These are phyloP conservation scores for Mucor sp. DNA, from an alignment of 371 early-diverging fungal species.

Conservation along the genomic window DNA sequence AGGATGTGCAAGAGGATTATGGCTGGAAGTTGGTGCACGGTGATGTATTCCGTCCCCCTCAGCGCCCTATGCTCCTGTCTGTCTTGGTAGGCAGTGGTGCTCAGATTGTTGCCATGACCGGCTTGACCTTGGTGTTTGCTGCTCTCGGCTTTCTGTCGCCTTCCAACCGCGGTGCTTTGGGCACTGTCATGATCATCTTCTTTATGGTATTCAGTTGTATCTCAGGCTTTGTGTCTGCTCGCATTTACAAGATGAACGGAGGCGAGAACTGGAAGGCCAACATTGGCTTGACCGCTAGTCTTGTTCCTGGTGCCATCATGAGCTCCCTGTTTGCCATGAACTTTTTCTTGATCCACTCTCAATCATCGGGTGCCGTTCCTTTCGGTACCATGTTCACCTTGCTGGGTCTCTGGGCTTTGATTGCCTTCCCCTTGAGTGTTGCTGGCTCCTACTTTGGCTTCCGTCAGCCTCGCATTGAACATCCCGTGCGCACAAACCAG, in stretches of 20 bases:
- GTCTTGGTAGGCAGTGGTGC: constrained; percentile 91
- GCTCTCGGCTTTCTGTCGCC: constrained; percentile 97
- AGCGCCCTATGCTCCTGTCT: constrained; percentile 75
- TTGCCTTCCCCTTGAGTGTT: constrained; percentile 87
- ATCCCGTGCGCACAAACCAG: constrained; percentile 92
- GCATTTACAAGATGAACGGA: constrained; percentile 92
- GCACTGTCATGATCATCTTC: constrained; percentile 87
- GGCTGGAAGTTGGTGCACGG: constrained; percentile 94
- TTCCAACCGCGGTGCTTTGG: constrained; percentile 90
- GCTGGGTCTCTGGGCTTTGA: constrained; percentile 84
- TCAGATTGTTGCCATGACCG: constrained; percentile 88
- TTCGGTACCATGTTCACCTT: constrained; percentile 89
- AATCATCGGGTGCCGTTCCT: constrained; percentile 94
- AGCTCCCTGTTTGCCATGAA: constrained; percentile 77
- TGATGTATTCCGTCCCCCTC: constrained; percentile 91
- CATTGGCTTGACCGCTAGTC: constrained; percentile 78
- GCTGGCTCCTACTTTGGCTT: constrained; percentile 95
- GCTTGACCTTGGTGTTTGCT: constrained; percentile 86
- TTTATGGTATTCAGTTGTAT: constrained; percentile 87
- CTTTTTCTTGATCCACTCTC: constrained; percentile 83
- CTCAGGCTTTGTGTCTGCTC: constrained; percentile 88
- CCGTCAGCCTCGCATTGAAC: constrained; percentile 79
- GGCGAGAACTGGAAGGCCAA: constrained; percentile 88
- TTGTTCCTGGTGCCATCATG: constrained; percentile 82
- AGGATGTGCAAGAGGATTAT: constrained; percentile 88